Percentiles rank a stretch among this genome's conserved stretches.
Evolutionary conservation across 2,329 filamentous ascomycete genomes (phyloP).

Genomic region (Curvularia sp.): DNA sequence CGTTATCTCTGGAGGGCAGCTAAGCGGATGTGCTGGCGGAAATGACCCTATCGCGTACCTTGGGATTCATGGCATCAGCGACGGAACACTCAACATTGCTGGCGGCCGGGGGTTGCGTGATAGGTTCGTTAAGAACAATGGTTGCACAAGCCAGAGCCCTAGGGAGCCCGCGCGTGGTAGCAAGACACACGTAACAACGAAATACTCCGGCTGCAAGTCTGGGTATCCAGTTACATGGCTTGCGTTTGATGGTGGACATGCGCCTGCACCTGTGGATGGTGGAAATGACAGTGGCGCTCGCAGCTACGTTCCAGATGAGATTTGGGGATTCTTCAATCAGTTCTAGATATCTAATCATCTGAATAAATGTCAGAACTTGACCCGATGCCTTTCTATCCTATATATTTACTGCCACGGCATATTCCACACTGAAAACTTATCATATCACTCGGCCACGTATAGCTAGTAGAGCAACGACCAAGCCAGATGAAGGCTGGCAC

Average conservation of each 20-base stretch:
- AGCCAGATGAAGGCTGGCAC: too few species aligned
- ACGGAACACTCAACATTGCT: slow-evolving; percentile 46
- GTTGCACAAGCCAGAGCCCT: slow-evolving; percentile 33
- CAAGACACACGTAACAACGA: slow-evolving; percentile 21
- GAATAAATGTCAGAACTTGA: neutral
- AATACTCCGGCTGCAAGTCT: slow-evolving; percentile 33
- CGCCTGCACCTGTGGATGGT: slow-evolving; percentile 28
- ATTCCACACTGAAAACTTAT: neutral
- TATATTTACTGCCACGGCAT: neutral
- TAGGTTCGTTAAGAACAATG: slow-evolving; percentile 50
- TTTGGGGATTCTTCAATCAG: slow-evolving; percentile 23
- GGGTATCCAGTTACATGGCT: slow-evolving; percentile 47
- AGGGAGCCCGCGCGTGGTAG: slow-evolving; percentile 26
- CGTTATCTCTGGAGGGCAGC: slow-evolving; percentile 24
- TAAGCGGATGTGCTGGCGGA: slow-evolving; percentile 38
- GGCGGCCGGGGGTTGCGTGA: slow-evolving; percentile 47
- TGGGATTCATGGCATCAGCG: slow-evolving; percentile 50
- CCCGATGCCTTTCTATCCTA: neutral
- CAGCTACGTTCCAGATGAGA: slow-evolving; percentile 21
- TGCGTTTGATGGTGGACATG: slow-evolving; percentile 23
- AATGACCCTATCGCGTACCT: slow-evolving; percentile 38
- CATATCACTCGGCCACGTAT: neutral
- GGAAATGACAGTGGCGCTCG: slow-evolving; percentile 19
- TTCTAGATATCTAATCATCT: slow-evolving; percentile 5
- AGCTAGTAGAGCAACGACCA: too few species aligned